Conservation (phyloP, 805 yeast genomes). For the Groenewaldozyma salmanticensis region DNA sequence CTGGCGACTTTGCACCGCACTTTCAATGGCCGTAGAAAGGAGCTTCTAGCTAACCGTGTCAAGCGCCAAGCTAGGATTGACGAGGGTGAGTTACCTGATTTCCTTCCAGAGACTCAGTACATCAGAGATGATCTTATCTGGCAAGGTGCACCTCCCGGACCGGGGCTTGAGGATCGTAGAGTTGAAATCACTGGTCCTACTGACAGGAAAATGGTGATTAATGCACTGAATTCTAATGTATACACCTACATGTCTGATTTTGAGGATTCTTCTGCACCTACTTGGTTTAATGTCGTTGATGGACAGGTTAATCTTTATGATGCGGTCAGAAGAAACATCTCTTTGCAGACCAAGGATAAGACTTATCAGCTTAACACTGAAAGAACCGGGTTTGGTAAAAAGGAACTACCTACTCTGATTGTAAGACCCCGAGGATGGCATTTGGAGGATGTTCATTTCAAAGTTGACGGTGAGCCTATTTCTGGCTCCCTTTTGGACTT, state of each 20-base stretch:
- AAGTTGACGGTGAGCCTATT: constrained; percentile 59
- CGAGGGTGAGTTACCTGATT: constrained; percentile 56
- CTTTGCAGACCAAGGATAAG: constrained; percentile 29
- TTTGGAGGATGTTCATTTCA: constrained; percentile 53
- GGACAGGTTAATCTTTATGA: constrained; percentile 66
- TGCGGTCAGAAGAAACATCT: constrained; percentile 50
- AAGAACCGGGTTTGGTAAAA: constrained; percentile 27
- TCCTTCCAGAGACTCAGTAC: constrained; percentile 52
- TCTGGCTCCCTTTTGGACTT: constrained; percentile 61
- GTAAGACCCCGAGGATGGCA: constrained; percentile 66
- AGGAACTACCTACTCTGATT: constrained; percentile 42
- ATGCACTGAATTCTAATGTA: constrained; percentile 58
- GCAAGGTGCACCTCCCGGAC: constrained; percentile 63
- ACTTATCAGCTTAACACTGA: constrained; percentile 44
- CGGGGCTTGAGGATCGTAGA: constrained; percentile 60
- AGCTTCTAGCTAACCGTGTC: constrained; percentile 46
- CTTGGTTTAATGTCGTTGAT: constrained; percentile 56
- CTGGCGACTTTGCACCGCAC: constrained; percentile 58
- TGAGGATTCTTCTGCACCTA: constrained; percentile 64
- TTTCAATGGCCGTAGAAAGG: constrained; percentile 46
- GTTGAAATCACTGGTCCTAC: constrained; percentile 73
- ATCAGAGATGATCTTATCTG: constrained; percentile 58
- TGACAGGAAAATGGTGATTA: constrained; percentile 67
- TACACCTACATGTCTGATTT: constrained; percentile 72
- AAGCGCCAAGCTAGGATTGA: constrained; percentile 48